These are phyloP conservation scores for Coelastrella sp. DNA, from an alignment of 139 green algal species.

Conservation along the genomic window DNA sequence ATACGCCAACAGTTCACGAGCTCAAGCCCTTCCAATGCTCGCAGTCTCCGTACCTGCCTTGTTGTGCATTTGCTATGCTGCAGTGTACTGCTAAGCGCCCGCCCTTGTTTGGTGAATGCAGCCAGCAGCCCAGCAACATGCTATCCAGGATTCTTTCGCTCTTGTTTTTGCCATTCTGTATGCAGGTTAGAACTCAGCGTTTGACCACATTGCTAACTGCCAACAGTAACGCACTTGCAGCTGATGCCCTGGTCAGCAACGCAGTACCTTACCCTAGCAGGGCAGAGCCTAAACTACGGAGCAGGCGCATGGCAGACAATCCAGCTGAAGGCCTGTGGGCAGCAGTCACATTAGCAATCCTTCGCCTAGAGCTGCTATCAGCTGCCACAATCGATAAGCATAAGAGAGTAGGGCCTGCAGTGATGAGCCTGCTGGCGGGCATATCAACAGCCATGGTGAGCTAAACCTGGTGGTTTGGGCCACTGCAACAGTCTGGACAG, in stretches of 20 bases:
- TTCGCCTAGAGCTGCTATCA: conserved; percentile 4
- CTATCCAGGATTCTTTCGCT: no score
- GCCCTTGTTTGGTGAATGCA: no score
- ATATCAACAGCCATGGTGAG: background rate
- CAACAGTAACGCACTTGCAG: background rate
- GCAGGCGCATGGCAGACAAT: background rate
- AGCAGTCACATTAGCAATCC: background rate
- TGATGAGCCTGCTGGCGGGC: background rate
- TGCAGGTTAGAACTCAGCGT: no score
- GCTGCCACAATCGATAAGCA: conserved; percentile 12
- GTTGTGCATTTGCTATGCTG: no score
- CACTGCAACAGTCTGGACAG: no score
- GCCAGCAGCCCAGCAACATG: no score
- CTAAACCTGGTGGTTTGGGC: background rate
- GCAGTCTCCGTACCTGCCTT: no score
- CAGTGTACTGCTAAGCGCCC: no score
- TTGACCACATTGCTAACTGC: background rate
- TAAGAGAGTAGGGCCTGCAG: background rate
- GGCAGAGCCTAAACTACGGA: background rate
- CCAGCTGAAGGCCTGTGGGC: background rate
- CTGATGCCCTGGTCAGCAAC: background rate
- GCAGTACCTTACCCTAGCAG: conserved; percentile 23
- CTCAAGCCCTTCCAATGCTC: no score
- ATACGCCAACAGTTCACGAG: no score
- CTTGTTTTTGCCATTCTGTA: no score